Evolutionary conservation across 2,329 filamentous ascomycete species (phyloP).

Genomic region (Fusarium brevicatenulatum): DNA sequence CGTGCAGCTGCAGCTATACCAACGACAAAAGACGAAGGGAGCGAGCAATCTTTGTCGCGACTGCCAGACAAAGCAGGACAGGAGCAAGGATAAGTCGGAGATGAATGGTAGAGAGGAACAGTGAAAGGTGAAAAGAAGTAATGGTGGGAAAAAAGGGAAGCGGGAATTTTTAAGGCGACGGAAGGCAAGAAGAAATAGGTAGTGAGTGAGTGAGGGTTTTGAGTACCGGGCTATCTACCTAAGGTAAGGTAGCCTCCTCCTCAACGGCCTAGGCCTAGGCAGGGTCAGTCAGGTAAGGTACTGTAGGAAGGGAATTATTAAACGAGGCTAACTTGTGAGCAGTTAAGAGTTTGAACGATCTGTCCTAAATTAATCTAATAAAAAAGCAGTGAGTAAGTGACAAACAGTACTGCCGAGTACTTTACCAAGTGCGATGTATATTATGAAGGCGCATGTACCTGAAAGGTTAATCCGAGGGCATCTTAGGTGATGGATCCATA

Average conservation of each 20-base stretch:
- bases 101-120: not conserved
- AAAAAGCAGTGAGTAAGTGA: not conserved
- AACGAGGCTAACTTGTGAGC: slow-evolving; percentile 16
- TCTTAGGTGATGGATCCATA: not conserved
- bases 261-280: not conserved
- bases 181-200: slow-evolving; percentile 30
- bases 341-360: slow-evolving; percentile 14
- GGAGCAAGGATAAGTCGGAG: not conserved
- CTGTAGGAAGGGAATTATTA: not conserved
- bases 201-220: slow-evolving; percentile 42
- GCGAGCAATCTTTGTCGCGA: slow-evolving; percentile 30
- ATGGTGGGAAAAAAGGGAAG: slow-evolving; percentile 34
- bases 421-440: slow-evolving; percentile 1
- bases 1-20: slow-evolving; percentile 34
- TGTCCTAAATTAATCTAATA: not conserved
- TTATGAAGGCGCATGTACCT: slow-evolving; percentile 9
- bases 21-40: slow-evolving; percentile 23
- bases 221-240: not conserved
- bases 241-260: not conserved
- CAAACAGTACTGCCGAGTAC: slow-evolving; percentile 18
- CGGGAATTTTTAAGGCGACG: slow-evolving; percentile 44
- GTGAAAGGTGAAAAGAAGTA: slow-evolving; percentile 29
- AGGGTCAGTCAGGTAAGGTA: not conserved
- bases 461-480: slow-evolving; percentile 11
- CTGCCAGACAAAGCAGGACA: slow-evolving; percentile 30